Evolutionary conservation across 1,139 yeast genomes (phyloP).

Genomic region (Blastobotrys illinoisensis): DNA sequence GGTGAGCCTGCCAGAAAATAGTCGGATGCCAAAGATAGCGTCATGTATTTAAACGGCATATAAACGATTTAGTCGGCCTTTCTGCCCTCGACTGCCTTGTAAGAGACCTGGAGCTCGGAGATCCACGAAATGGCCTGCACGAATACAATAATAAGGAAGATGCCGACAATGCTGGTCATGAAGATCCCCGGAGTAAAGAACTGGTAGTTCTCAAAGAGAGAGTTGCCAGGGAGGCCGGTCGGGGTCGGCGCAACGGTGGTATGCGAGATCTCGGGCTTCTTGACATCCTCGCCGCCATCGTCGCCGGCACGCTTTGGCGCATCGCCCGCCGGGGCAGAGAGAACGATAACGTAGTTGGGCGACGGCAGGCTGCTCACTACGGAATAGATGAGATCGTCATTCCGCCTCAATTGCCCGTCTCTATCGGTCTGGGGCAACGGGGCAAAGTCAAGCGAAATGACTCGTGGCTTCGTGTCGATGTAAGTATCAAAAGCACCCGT

Average conservation of each 20-base stretch:
- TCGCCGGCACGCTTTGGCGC: slow-evolving; percentile 4
- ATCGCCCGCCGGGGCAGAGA: slow-evolving; percentile 13
- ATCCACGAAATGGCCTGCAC: slow-evolving; percentile 58
- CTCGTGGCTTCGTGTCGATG: slow-evolving; percentile 29
- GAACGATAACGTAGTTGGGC: slow-evolving; percentile 31
- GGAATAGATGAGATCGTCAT: slow-evolving; percentile 27
- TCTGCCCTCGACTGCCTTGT: slow-evolving; percentile 56
- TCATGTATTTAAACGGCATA: neutral
- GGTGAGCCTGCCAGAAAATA: too few relatives aligned
- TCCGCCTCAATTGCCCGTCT: slow-evolving; percentile 19
- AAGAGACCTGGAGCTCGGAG: slow-evolving; percentile 56
- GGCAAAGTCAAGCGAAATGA: slow-evolving; percentile 28
- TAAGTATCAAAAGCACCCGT: slow-evolving; percentile 25
- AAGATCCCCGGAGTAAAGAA: slow-evolving; percentile 62
- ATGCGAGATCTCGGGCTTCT: neutral
- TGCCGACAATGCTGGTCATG: slow-evolving; percentile 56
- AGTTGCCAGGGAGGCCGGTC: slow-evolving; percentile 8
- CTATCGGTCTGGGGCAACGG: slow-evolving; percentile 18
- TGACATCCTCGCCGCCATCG: slow-evolving; percentile 2
- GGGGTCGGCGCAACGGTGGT: neutral
- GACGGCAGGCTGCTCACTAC: slow-evolving; percentile 30
- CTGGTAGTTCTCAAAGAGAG: slow-evolving; percentile 43
- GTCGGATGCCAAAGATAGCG: too few relatives aligned
- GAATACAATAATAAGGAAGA: slow-evolving; percentile 48
- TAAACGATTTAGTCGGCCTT: neutral